phyloP scores from a whole-genome alignment of 441 rosid genomes.

The Eruca vesicaria region DNA sequence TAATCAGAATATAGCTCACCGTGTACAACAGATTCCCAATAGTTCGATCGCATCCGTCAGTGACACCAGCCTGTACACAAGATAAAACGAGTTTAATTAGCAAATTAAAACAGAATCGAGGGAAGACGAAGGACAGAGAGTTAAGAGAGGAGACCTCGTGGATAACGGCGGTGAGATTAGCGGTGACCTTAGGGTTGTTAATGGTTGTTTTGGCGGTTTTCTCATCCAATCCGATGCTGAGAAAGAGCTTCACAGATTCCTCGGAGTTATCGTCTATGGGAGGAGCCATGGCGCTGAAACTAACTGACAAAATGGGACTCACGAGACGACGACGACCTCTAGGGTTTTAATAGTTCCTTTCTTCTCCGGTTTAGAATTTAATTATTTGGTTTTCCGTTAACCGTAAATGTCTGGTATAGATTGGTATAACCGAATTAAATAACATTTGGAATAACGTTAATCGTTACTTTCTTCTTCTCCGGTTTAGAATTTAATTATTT shows the following conservation, averaged over 20 bases:
- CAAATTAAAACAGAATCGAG: background rate
- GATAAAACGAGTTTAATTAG: background rate
- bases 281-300: slow-evolving; percentile 40
- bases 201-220: slow-evolving; percentile 74
- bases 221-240: slow-evolving; percentile 83
- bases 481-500: background rate
- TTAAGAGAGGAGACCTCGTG: slow-evolving; percentile 56
- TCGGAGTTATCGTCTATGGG: slow-evolving; percentile 47
- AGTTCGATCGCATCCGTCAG: slow-evolving; percentile 74
- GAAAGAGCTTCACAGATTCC: slow-evolving; percentile 59
- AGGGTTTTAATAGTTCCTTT: slow-evolving; percentile 21
- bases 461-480: too few species aligned
- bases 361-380: slow-evolving; percentile 4
- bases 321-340: background rate
- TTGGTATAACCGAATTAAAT: slow-evolving; percentile 20
- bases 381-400: background rate
- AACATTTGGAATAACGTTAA: too few species aligned
- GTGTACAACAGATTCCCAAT: slow-evolving; percentile 82
- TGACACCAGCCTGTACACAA: slow-evolving; percentile 69
- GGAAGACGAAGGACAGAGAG: background rate
- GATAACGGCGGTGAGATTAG: slow-evolving; percentile 75
- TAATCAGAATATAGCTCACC: slow-evolving; percentile 38
- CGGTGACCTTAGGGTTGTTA: slow-evolving; percentile 78
- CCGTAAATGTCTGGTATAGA: background rate
- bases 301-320: slow-evolving; percentile 20